Conservation (phyloP, 345 rosid species). For the Arabidopsis arenosa region DNA sequence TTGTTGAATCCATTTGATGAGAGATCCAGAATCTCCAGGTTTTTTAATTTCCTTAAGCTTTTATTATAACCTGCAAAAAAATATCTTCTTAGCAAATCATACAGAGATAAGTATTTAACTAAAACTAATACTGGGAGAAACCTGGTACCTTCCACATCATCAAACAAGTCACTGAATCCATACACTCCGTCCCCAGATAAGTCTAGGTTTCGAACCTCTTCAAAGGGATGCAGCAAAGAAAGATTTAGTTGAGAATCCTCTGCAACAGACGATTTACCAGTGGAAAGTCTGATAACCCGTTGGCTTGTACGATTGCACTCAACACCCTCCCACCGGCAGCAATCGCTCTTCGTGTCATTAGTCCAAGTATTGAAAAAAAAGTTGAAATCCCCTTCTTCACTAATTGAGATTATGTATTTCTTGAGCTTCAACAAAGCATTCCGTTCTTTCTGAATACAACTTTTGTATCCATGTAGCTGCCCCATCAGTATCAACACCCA, state of each 20-base stretch:
- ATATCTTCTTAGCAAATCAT: not conserved
- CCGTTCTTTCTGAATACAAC: constrained; percentile 6
- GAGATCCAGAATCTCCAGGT: not conserved
- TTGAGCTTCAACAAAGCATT: constrained; percentile 26
- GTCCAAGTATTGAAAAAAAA: not conserved
- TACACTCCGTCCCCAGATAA: not conserved
- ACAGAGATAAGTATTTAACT: too few species aligned
- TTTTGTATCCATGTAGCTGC: not conserved
- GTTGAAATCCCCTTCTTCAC: not conserved
- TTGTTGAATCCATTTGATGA: not conserved
- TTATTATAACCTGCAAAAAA: not conserved
- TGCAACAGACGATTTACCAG: not conserved
- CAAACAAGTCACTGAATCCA: not conserved
- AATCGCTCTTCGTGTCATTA: constrained; percentile 17
- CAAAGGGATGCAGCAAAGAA: constrained; percentile 8
- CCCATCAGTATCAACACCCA: not conserved
- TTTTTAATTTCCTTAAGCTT: not conserved
- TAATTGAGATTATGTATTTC: not conserved
- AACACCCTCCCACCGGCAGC: constrained; percentile 15
- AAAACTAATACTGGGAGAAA: not conserved
- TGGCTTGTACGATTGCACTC: not conserved
- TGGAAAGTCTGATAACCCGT: not conserved
- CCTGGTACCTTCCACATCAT: not conserved
- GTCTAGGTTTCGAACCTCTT: not conserved
- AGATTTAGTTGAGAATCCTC: not conserved